phyloP scores from a whole-genome alignment of 2,329 filamentous ascomycete species.

The Curvularia lunata region DNA sequence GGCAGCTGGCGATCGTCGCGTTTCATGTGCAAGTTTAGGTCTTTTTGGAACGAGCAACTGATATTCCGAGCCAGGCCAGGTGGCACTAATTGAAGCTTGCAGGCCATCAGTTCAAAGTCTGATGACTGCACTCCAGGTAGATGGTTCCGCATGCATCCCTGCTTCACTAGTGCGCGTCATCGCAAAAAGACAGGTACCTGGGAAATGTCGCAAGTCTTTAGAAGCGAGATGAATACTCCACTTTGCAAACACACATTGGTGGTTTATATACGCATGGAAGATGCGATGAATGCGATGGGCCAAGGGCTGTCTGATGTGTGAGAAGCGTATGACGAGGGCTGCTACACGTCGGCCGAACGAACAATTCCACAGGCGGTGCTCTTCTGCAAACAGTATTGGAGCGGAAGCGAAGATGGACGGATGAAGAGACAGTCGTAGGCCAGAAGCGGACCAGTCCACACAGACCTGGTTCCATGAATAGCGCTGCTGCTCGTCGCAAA shows the following conservation, averaged over 20 bases:
- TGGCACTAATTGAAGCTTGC: background rate
- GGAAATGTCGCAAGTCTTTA: background rate
- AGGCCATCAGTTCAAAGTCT: background rate
- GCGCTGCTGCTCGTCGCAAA: too few species aligned
- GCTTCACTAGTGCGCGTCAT: background rate
- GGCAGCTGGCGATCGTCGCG: background rate
- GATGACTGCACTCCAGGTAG: background rate
- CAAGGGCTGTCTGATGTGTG: background rate
- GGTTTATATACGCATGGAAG: background rate
- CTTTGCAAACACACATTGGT: background rate
- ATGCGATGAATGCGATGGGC: background rate
- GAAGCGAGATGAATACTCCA: background rate
- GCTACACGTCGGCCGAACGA: background rate
- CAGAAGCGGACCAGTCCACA: background rate
- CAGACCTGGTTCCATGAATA: background rate
- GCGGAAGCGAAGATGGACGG: background rate
- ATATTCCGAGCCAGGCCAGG: background rate
- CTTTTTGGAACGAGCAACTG: background rate
- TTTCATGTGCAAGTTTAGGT: background rate
- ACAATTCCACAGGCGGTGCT: background rate
- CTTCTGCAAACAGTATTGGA: background rate
- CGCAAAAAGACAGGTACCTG: background rate
- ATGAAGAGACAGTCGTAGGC: background rate
- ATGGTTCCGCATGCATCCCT: background rate
- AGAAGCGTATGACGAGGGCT: background rate